Base-by-base conservation (phyloP, 352 stramenopile genomes). In the Pythium oligandrum region DNA sequence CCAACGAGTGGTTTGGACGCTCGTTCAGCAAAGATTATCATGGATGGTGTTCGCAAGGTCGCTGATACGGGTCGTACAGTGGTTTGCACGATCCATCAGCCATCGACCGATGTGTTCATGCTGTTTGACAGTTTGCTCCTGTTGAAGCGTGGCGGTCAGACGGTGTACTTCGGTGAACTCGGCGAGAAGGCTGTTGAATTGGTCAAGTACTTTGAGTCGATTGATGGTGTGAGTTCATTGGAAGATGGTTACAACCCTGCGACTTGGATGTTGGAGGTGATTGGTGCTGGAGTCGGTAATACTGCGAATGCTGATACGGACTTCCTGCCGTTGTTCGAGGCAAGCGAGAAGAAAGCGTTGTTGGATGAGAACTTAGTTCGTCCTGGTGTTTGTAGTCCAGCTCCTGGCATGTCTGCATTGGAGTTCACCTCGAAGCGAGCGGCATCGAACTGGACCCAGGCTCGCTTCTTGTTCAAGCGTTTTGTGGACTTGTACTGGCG, bases 1-100 rank as follows among this genome's bases (percentile, higher is more conserved):
- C n/a, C n/a, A 1, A 96, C 82, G 17, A 86, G 66, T 46, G 90
- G 90, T 17, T 65, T 98, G 1, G 90, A 97, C 57, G 78, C 76
- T 5, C 89, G 70, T 44, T 77, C 67, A 12, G 89, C 78, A 17
- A 78, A 93, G 45, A 61, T 89, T 47, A 57, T 96, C 30, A 85
- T 96, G 51, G 70, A 89, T 17, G 69, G 90, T 4, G 68, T 96
- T 5, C 87, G 88, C 51, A 90, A 91, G 49, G 74, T 95, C 34
- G 84, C 83, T 1, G 51, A 63, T 44, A 54, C 52, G 77, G 62
- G 62, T 5, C 62, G 62, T 46, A 70, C 62, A 8, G 39, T 65
- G 11, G 39, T 70, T 38, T 70, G 62, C 42, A 64, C 62, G 53
- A 65, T 70, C 43, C 55, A 69, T 45, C 61, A 64, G 53, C 61